Percentiles rank a stretch among this genome's conserved stretches.
These are phyloP conservation scores for Coprinopsis cinerea DNA, from an alignment of 768 basidiomycete genomes.

Conservation along the genomic window DNA sequence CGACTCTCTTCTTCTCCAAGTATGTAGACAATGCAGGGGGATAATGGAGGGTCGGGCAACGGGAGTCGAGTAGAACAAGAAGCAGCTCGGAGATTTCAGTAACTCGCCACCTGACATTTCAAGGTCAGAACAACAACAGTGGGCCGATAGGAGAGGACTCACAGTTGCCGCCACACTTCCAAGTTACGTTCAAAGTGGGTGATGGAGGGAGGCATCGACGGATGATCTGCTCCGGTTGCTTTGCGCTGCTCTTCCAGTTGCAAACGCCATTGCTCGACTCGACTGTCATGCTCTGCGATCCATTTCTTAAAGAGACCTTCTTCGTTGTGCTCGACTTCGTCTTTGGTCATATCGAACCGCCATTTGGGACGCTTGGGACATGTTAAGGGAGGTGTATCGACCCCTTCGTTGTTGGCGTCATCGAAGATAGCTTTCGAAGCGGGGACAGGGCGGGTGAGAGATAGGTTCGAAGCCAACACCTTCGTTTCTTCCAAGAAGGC, in stretches of 20 bases:
- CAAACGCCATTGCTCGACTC: conserved; percentile 47
- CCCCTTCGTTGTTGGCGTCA: conserved; percentile 14
- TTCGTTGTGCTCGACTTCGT: conserved; percentile 86
- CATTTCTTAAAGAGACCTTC: conserved; percentile 79
- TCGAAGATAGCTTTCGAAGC: conserved; percentile 24
- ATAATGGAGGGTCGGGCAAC: conserved; percentile 83
- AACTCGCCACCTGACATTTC: conserved; percentile 72
- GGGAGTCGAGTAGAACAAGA: conserved; percentile 81
- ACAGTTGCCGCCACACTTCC: conserved; percentile 94
- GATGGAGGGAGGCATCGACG: conserved; percentile 53
- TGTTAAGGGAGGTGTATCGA: conserved; percentile 28
- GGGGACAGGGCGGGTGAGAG: conserved; percentile 54
- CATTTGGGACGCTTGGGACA: conserved; percentile 81
- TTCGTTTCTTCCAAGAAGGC: conserved; percentile 58
- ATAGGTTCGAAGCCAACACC: conserved; percentile 44
- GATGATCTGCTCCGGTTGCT: conserved; percentile 9
- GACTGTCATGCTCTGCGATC: conserved; percentile 58
- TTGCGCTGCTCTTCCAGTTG: conserved; percentile 12
- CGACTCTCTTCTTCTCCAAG: conserved; percentile 47
- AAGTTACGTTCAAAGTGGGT: conserved; percentile 86
- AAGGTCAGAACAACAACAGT: not conserved
- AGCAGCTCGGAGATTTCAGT: conserved; percentile 87
- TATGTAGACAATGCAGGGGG: conserved; percentile 72
- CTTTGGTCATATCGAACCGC: conserved; percentile 81
- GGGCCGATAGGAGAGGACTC: conserved; percentile 24